phyloP scores from a whole-genome alignment of 2,329 filamentous ascomycete species.

The Colletotrichum tropicicola region DNA sequence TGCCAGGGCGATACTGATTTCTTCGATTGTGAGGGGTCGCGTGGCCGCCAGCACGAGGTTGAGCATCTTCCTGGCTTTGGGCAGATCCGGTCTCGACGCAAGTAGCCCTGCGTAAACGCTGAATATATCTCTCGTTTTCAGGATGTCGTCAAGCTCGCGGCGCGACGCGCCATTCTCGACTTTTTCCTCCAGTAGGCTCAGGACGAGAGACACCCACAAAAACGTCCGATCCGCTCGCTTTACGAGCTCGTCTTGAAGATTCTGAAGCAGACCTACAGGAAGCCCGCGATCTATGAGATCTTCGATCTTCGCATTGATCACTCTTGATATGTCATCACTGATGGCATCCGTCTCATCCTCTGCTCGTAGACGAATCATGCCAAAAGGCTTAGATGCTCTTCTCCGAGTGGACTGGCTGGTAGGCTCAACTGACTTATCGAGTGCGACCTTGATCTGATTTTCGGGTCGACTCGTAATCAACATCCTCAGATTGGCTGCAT shows the following conservation, averaged over 20 bases:
- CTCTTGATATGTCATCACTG: constrained; percentile 27
- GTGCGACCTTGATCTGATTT: constrained; percentile 30
- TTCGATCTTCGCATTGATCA: constrained; percentile 29
- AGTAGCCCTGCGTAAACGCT: constrained; percentile 31
- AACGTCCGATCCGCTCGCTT: constrained; percentile 33
- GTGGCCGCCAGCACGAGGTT: constrained; percentile 29
- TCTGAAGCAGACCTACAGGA: constrained; percentile 14
- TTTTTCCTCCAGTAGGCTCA: constrained; percentile 28
- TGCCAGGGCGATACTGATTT: constrained; percentile 32
- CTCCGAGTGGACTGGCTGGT: background rate
- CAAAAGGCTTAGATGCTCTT: background rate
- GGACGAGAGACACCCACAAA: constrained; percentile 33
- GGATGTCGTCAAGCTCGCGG: constrained; percentile 27
- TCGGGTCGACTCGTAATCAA: constrained; percentile 33
- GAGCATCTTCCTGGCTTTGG: constrained; percentile 29
- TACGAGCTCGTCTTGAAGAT: constrained; percentile 22
- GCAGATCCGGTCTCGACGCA: constrained; percentile 4
- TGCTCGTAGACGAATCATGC: constrained; percentile 27
- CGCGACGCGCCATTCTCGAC: constrained; percentile 23
- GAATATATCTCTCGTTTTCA: constrained; percentile 28
- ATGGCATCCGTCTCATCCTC: constrained; percentile 31
- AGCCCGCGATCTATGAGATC: constrained; percentile 23
- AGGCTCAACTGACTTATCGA: background rate
- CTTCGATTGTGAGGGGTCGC: constrained; percentile 29
- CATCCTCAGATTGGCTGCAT: constrained; percentile 29